Base-by-base conservation (phyloP, 768 basidiomycete species). In the Termitomyces sp. region DNA sequence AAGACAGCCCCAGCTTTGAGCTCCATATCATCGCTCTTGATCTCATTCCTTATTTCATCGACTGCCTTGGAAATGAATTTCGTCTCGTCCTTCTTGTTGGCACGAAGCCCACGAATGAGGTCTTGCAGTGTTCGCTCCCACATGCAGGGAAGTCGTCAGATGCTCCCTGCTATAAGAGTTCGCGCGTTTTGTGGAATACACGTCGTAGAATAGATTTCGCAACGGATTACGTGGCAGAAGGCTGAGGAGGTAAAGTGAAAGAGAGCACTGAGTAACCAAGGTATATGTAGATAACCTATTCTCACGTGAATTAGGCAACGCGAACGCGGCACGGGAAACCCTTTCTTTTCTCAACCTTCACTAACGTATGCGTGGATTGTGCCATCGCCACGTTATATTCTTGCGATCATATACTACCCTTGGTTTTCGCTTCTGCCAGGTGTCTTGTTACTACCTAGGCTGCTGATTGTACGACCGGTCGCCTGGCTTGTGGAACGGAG, bases 91-190 rank as follows among this genome's bases (percentile, higher is more conserved):
- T 87, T 86, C 82, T 96, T 97, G 82, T 96, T 96, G 51, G 96
- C 93, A 56, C 97, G 88, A 63, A 99, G 82, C 50, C 96, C 97
- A 66, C 96, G 86, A 70, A 97, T 94, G 69, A 97, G 89, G 76
- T 96, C 95, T 70, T 96, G 92, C 9, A 98, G 83, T 6, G 94
- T 96, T 57, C 95, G 84, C 80, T 98, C 96, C 92, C 94, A 97
- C 96, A 97, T 98, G 11, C 15, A 7, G 31, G 6, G 20, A 36
- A 42, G 3, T 49, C 31, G 40, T 56, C n/a, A n/a, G 29, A 52
- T 31, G 42, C 55, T 57, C 48, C 42, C 56, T 52, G 15, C 9
- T 58, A 11, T 42, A 36, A 17, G 6, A 46, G 43, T 46, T 38
- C 38, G 25, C 48, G 34, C 45, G 51, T 60, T 17, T 43, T 31